Conservation (phyloP, 2,329 filamentous ascomycete species). For the Aspergillus sp. region DNA sequence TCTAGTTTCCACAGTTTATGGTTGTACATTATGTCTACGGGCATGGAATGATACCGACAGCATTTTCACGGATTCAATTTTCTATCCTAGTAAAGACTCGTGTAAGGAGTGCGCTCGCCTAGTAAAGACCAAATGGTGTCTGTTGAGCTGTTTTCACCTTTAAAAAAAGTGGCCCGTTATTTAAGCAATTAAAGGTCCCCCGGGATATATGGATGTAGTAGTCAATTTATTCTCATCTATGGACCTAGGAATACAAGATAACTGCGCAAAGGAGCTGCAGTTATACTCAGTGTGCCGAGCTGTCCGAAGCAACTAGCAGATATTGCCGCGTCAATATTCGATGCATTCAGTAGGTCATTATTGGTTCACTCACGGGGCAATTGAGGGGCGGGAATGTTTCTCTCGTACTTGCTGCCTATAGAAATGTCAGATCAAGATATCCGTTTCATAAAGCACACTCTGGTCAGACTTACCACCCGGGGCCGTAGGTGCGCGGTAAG, state of each 20-base stretch:
- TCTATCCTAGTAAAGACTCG: not conserved
- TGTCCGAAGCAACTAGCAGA: slow-evolving; percentile 17
- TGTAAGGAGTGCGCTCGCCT: not conserved
- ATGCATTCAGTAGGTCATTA: not conserved
- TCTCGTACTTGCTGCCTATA: slow-evolving; percentile 89
- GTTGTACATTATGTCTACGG: slow-evolving; percentile 65
- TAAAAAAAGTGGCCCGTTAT: too few species aligned
- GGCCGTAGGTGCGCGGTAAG: slow-evolving; percentile 83
- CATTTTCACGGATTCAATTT: slow-evolving; percentile 31
- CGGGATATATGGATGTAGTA: not conserved
- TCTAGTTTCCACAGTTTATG: slow-evolving; percentile 47
- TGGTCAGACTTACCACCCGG: slow-evolving; percentile 74
- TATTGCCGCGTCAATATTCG: slow-evolving; percentile 3
- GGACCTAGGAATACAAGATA: not conserved
- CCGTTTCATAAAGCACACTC: not conserved
- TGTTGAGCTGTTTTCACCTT: too few species aligned
- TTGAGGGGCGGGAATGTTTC: slow-evolving; percentile 80
- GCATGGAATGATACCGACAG: slow-evolving; percentile 51
- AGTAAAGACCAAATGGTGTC: not conserved
- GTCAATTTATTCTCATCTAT: not conserved
- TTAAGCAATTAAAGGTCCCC: too few species aligned
- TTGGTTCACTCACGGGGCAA: slow-evolving; percentile 69
- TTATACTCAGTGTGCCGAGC: not conserved
- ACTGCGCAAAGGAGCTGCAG: not conserved
- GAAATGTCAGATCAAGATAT: slow-evolving; percentile 16